A percentile compares a stretch with the other conserved stretches of the same genome.
Conservation (phyloP, 352 stramenopile species). For the Globisporangium spinosum region DNA sequence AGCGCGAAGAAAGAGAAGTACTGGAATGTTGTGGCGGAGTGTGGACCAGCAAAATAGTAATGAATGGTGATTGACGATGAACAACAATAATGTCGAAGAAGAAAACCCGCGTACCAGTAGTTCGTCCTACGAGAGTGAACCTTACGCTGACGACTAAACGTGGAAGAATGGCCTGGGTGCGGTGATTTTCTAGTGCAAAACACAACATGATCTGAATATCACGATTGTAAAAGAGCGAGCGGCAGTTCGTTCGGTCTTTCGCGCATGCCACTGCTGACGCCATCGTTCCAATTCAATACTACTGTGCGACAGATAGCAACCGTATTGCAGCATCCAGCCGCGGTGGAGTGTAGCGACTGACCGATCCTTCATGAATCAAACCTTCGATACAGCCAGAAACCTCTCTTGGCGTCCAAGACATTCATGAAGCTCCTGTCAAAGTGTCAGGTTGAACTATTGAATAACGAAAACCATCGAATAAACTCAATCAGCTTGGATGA, state of each 20-base stretch:
- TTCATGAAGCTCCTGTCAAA: constrained; percentile 48
- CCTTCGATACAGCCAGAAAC: constrained; percentile 34
- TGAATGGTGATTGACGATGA: not conserved
- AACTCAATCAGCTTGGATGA: not conserved
- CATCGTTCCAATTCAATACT: constrained; percentile 5
- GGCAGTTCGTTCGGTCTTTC: not conserved
- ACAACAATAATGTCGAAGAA: not conserved
- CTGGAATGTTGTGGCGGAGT: not conserved
- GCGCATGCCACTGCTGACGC: not conserved
- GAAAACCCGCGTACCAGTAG: not conserved
- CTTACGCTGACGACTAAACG: not conserved
- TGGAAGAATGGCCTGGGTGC: not conserved
- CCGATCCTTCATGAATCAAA: constrained; percentile 23
- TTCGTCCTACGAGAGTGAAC: not conserved
- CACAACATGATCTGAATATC: not conserved
- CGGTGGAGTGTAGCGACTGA: not conserved
- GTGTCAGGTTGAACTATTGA: not conserved
- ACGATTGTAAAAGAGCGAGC: not conserved
- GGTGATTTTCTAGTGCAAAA: not conserved
- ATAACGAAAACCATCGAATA: constrained; percentile 12
- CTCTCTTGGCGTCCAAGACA: constrained; percentile 50
- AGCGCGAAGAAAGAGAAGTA: not conserved
- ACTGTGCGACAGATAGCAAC: constrained; percentile 1
- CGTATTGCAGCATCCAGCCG: not conserved
- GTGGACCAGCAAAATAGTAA: not conserved